Conservation (phyloP, 2,329 filamentous ascomycete species). For the Stachybotrys chlorohalonatus region DNA sequence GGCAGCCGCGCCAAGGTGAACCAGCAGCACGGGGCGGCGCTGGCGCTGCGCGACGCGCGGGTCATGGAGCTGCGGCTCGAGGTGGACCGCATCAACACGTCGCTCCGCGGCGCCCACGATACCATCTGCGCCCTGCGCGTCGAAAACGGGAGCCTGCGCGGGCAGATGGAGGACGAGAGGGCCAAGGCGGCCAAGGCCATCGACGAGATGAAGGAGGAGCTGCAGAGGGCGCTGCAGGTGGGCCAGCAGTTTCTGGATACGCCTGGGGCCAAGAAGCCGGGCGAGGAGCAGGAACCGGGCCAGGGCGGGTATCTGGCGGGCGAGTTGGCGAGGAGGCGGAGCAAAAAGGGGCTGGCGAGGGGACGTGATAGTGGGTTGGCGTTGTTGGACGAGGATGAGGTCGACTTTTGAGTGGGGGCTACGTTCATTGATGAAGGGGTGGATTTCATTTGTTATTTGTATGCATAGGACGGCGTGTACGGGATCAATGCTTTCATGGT, state of each 20-base stretch:
- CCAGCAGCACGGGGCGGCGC: conserved; percentile 31
- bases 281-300: conserved; percentile 3
- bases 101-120: conserved; percentile 37
- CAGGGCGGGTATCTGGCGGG: conserved; percentile 13
- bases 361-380: conserved; percentile 47
- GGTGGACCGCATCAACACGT: conserved; percentile 35
- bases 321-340: conserved; percentile 19
- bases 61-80: conserved; percentile 39
- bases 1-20: conserved; percentile 23
- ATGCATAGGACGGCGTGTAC: background rate
- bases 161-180: conserved; percentile 26
- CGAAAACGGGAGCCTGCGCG: conserved; percentile 32
- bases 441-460: background rate
- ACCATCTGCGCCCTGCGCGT: conserved; percentile 34
- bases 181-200: conserved; percentile 33
- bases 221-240: conserved; percentile 37
- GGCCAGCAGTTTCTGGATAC: conserved; percentile 33
- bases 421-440: background rate
- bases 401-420: conserved; percentile 14
- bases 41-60: conserved; percentile 41
- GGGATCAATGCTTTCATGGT: too few species aligned
- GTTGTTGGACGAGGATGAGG: conserved; percentile 44
- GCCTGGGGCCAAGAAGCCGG: conserved; percentile 10
- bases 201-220: conserved; percentile 40
- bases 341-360: conserved; percentile 28